Base-by-base conservation (phyloP, 768 basidiomycete species). In the Termitomyces sp. region DNA sequence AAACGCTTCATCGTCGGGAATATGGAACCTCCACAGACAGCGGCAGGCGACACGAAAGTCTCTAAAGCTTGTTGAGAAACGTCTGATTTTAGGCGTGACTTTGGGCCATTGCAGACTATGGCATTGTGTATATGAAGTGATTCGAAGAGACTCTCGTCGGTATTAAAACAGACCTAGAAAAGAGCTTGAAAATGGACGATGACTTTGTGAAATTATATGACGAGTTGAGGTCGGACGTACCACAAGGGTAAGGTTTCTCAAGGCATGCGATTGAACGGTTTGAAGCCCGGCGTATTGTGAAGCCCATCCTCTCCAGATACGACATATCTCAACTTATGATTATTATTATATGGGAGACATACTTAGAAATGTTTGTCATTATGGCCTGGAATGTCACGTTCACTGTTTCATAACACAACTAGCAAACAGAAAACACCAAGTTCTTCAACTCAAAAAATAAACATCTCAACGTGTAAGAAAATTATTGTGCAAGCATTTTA, bases 1-100 rank as follows among this genome's bases (percentile, higher is more conserved):
- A 63, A 67, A 29, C 60, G 69, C 34, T 73, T 73, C 1, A 66
- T 74, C n/a, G 65, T 75, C 15, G 66, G 68, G 12, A 67, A n/a
- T n/a, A 73, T 45, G 22, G 51, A 39, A 9, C 58, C 57, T 10
- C 60, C 71, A n/a, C 64, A 64, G 39, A 28, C 45, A 9, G 64
- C 68, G 22, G 47, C 75, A 68, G 67, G 69, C 4, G 56, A 62
- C 69, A 6, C 71, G 69, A 10, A 58, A 66, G 34, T 26, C 51
- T 22, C 54, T 62, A 29, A 56, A 65, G 1, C 24, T 37, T 2
- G 46, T 50, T 5, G 72, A 75, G 44, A 61, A 61, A 57, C 51
- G 64, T 8, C 51, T 72, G 28, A 46, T 66, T 2, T 45, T 64
- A 53, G 51, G 47, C 18, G 69, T 57, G 28, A 47, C 44, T 33